Evolutionary conservation across 257 asterid species (phyloP).

Genomic region (Agastache rugosa): DNA sequence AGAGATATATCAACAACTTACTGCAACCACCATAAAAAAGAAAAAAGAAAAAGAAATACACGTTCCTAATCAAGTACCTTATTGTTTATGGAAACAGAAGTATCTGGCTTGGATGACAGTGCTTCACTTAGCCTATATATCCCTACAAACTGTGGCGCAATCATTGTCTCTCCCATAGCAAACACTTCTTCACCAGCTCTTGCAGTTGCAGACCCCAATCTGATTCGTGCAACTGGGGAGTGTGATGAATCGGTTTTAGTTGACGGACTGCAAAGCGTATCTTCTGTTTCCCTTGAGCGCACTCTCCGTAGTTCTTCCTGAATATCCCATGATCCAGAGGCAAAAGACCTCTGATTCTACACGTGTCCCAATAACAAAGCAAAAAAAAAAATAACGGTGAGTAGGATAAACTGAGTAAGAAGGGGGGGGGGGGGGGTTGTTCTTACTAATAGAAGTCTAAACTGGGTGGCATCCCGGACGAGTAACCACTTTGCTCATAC

Average conservation of each 20-base stretch:
- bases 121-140: constrained; percentile 39
- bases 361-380: constrained; percentile 32
- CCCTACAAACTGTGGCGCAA: constrained; percentile 38
- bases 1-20: no score
- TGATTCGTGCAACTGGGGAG: constrained; percentile 39
- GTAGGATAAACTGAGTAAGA: constrained; percentile 2
- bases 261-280: constrained; percentile 64
- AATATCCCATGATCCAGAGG: constrained; percentile 86
- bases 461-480: constrained; percentile 10
- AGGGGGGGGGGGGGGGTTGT: no score
- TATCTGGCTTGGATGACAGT: no score
- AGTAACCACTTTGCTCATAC: constrained; percentile 28
- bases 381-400: constrained; percentile 23
- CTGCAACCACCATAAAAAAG: no score
- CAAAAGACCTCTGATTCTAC: constrained; percentile 69
- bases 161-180: constrained; percentile 42
- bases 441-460: constrained; percentile 3
- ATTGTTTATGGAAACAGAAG: no score
- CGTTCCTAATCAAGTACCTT: no score
- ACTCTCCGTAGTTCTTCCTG: constrained; percentile 82
- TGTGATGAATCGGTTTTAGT: constrained; percentile 52
- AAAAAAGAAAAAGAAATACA: no score
- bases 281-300: constrained; percentile 79
- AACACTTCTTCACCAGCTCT: constrained; percentile 40
- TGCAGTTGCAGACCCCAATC: constrained; percentile 40